Evolutionary conservation across 2,329 filamentous ascomycete genomes (phyloP).

Genomic region (Alternaria arborescens): DNA sequence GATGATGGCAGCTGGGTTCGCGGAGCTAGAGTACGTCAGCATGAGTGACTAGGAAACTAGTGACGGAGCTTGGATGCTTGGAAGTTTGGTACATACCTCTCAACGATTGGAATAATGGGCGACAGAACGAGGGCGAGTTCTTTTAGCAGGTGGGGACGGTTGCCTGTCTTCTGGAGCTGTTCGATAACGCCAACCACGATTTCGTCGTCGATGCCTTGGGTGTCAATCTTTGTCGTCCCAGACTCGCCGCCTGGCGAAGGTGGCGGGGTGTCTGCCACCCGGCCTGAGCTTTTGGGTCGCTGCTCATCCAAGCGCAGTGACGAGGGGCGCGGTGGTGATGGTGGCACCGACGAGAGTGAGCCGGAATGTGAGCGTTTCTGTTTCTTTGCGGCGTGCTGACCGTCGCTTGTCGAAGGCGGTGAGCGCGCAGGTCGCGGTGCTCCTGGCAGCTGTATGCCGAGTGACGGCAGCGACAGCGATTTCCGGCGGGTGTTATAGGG

Average conservation of each 20-base stretch:
- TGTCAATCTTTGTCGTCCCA: conserved; percentile 69
- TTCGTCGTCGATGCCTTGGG: conserved; percentile 88
- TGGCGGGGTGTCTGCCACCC: conserved; percentile 74
- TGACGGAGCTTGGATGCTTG: conserved; percentile 24
- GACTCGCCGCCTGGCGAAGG: conserved; percentile 71
- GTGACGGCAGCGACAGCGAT: conserved; percentile 88
- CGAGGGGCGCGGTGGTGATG: conserved; percentile 56
- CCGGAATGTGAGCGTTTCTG: conserved; percentile 78
- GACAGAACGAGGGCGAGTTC: conserved; percentile 85
- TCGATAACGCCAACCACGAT: conserved; percentile 91
- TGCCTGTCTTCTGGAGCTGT: conserved; percentile 87
- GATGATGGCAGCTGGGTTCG: conserved; percentile 93
- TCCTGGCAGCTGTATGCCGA: conserved; percentile 83
- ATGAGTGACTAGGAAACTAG: conserved; percentile 38
- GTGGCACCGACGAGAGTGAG: conserved; percentile 51
- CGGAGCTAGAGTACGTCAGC: conserved; percentile 71
- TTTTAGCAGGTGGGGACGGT: conserved; percentile 93
- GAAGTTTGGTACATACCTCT: conserved; percentile 74
- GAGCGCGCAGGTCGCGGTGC: conserved; percentile 62
- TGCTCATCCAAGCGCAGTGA: conserved; percentile 58
- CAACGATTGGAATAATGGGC: conserved; percentile 79
- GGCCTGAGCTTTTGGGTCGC: conserved; percentile 56
- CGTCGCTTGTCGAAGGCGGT: conserved; percentile 64
- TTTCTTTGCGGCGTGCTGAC: conserved; percentile 65
- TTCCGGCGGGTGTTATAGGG: conserved; percentile 97